Evolutionary conservation across 1,284 basidiomycete genomes (phyloP), one percentile per base, ranked within the genome.

Genomic region (Cutaneotrichosporon sp.): DNA sequence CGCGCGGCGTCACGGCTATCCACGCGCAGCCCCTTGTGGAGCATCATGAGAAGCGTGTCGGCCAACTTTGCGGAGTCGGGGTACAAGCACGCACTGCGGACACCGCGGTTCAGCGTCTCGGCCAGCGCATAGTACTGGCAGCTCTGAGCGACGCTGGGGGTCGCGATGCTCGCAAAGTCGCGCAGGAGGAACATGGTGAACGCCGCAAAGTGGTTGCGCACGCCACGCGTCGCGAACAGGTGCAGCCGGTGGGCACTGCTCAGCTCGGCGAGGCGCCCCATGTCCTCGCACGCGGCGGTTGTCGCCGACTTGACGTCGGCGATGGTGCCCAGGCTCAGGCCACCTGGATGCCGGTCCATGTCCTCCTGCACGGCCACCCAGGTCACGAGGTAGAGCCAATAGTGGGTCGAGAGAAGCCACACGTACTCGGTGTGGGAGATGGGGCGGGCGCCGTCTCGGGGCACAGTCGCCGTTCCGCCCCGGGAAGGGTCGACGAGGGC

Each of bases 171-270:
- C 1, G 53, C 31, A 27, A 62, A 62, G 2, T 29, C 25, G 7
- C 60, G 56, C 0, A 51, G 36, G 1, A 62, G 56, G 38, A 62
- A 62, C 10, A 62, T 56, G 1, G 29, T 34, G 31, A 58, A 62
- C 14, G 60, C 60, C 1, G 56, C 60, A 52, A 62, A 55, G 56
- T 62, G 60, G 38, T 62, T 62, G 45, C 60, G 60, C 10, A 62
- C 54, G 24, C 60, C 54, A 6, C 33, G 27, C 0, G 60, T 56
- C 0, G 33, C 60, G 9, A 25, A 24, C 2, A 51, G 29, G 24
- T 62, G 60, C 10, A 58, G 46, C 9, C 27, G 16, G 38, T 62
- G 60, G 9, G 46, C 5, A 10, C 38, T 58, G 38, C 56, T 43
- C 1, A 62, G 22, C 46, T 51, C 18, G 13, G 61, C 36, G 18